These are phyloP conservation scores for Ulmus americana DNA, from an alignment of 331 rosid genomes.

Conservation along the genomic window DNA sequence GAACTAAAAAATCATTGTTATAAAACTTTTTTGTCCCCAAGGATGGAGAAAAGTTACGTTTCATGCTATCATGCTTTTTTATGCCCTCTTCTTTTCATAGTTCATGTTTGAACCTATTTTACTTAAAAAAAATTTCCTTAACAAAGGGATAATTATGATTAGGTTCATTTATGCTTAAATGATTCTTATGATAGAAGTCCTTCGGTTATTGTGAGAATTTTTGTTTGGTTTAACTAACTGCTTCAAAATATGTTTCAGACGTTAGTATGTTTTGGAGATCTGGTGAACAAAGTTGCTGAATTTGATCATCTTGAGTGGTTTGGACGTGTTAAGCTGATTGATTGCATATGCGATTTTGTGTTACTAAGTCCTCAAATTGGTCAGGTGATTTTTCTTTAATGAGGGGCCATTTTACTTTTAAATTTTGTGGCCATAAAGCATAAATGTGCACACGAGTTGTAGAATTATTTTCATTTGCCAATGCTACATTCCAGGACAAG, in stretches of 20 bases:
- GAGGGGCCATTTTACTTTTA: background rate
- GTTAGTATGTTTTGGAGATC: conserved; percentile 46
- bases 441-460: background rate
- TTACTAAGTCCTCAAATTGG: conserved; percentile 68
- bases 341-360: conserved; percentile 68
- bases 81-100: too few species aligned
- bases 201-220: background rate
- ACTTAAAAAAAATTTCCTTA: background rate
- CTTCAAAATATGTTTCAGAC: conserved; percentile 40
- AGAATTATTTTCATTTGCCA: background rate
- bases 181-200: too few species aligned
- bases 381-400: conserved; percentile 53
- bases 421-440: background rate
- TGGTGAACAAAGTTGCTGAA: conserved; percentile 56
- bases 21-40: background rate
- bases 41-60: background rate
- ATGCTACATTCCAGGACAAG: background rate
- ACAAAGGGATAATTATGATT: background rate
- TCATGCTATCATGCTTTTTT: too few species aligned
- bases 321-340: conserved; percentile 74
- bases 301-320: conserved; percentile 69
- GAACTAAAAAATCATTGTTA: too few species aligned
- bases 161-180: too few species aligned
- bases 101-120: background rate
- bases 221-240: conserved; percentile 10